These are phyloP conservation scores for Trichoderma pleuroti DNA, from an alignment of 2,329 filamentous ascomycete species.

Conservation along the genomic window DNA sequence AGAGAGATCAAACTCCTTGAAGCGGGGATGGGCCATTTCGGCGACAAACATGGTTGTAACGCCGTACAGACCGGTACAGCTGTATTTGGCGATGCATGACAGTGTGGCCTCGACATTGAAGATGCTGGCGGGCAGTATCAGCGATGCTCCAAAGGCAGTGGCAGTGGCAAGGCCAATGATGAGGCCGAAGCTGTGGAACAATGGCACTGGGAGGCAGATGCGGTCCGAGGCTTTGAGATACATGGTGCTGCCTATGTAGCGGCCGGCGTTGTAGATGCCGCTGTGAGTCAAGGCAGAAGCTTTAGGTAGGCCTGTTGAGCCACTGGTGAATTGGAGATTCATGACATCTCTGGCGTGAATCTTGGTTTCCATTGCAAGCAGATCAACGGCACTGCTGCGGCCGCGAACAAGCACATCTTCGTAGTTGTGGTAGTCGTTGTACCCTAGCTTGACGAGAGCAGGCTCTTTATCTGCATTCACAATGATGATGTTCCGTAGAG, in stretches of 20 bases:
- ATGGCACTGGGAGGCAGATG: neutral
- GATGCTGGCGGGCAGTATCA: neutral
- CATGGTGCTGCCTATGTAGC: slow-evolving; percentile 12
- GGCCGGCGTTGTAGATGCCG: slow-evolving; percentile 3
- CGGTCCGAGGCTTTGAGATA: neutral
- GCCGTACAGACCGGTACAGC: slow-evolving; percentile 5
- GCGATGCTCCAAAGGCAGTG: neutral
- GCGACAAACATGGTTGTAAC: slow-evolving; percentile 11
- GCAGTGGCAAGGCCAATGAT: neutral
- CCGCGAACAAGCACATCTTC: neutral
- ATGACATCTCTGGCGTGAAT: slow-evolving; percentile 2
- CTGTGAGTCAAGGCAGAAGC: slow-evolving; percentile 1
- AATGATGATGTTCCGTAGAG: neutral
- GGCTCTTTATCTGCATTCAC: neutral
- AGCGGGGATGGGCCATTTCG: neutral
- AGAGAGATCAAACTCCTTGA: neutral
- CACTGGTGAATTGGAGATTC: slow-evolving; percentile 8
- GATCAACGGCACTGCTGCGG: neutral
- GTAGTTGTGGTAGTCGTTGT: neutral
- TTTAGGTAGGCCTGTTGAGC: slow-evolving; percentile 5
- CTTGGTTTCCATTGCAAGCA: neutral
- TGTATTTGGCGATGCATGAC: neutral
- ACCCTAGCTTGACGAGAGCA: neutral
- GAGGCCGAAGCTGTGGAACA: slow-evolving; percentile 10
- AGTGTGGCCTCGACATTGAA: neutral